phyloP scores from a whole-genome alignment of 768 basidiomycete species.

The Mrakia hoshinonis region DNA sequence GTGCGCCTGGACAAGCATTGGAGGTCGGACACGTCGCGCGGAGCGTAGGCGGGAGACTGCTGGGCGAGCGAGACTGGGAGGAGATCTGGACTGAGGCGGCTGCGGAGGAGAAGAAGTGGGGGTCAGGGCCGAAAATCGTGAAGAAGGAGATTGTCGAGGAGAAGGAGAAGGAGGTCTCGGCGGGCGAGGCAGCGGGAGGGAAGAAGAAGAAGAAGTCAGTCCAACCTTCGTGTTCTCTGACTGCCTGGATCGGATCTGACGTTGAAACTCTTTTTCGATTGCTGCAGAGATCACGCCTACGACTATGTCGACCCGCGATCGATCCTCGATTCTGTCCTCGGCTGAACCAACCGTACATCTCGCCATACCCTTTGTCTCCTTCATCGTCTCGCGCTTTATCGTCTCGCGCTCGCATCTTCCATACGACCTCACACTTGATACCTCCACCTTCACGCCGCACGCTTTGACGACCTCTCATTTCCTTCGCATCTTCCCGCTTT shows the following conservation, averaged over 20 bases:
- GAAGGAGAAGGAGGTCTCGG: neutral
- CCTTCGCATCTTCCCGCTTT: neutral
- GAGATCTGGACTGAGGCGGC: conserved; percentile 20
- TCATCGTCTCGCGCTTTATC: neutral
- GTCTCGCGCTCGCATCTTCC: neutral
- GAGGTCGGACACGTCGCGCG: conserved; percentile 1
- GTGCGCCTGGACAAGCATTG: conserved; percentile 1
- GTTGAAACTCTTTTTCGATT: no score
- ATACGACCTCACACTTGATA: neutral
- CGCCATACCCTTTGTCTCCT: neutral
- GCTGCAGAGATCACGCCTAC: conserved; percentile 3
- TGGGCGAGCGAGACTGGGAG: conserved; percentile 20
- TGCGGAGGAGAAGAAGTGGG: conserved; percentile 17
- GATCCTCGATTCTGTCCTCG: conserved; percentile 17
- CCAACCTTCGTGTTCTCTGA: neutral
- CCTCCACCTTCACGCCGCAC: neutral
- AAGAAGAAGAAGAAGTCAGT: conserved; percentile 16
- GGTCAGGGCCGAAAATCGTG: neutral
- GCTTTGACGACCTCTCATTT: neutral
- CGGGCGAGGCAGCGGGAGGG: neutral
- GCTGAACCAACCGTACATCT: no score
- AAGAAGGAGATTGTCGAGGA: neutral
- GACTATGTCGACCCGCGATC: conserved; percentile 21
- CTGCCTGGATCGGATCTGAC: no score
- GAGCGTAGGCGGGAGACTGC: neutral